Evolutionary conservation across 208 protist genomes (phyloP), one percentile per base, ranked within the genome.

Genomic region (Trypanosoma theileri): DNA sequence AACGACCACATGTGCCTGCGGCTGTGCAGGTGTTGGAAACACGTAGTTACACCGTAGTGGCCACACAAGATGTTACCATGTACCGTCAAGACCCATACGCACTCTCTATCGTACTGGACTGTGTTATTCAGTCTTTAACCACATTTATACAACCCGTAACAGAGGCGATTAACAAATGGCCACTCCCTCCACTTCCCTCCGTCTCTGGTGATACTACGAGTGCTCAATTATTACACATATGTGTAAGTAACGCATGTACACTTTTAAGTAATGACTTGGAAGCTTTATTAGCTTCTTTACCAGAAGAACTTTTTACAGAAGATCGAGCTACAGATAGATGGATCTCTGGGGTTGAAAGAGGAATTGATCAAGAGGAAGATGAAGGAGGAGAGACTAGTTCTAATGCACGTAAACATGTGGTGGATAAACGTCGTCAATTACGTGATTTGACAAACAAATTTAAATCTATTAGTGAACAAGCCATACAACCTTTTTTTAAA

Each of bases 181-280:
- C 84, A 35, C 78, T 93, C 46, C 85, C 90, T 3, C 87, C 90
- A 65, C 79, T 92, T 48, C 86, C 86, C 26, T 79, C 83, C 17
- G 79, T 93, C 40, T 80, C 81, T 24, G 65, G 79, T 13, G 64
- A 74, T 7, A 68, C 77, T 35, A 93, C 79, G 28, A 66, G 75
- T 3, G 26, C 59, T n/a, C 90, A 95, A 73, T 57, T 93, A 56
- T 55, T 93, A 56, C 85, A 92, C 41, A 69, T 95, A 22, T 93
- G 79, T 62, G 66, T 95, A 22, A 82, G 83, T 11, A 95, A 93
- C 61, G 78, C 77, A 57, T 88, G 81, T 70, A 87, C 85, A 11
- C 59, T 66, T 0, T 71, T 95, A 22, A 69, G 62, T n/a, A 67
- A 75, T 51, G 87, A 93, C 59, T 75, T 92, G 44, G 65, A 65